Evolutionary conservation across 495 filamentous ascomycete genomes (phyloP).

Genomic region (Aspergillus sparsus): DNA sequence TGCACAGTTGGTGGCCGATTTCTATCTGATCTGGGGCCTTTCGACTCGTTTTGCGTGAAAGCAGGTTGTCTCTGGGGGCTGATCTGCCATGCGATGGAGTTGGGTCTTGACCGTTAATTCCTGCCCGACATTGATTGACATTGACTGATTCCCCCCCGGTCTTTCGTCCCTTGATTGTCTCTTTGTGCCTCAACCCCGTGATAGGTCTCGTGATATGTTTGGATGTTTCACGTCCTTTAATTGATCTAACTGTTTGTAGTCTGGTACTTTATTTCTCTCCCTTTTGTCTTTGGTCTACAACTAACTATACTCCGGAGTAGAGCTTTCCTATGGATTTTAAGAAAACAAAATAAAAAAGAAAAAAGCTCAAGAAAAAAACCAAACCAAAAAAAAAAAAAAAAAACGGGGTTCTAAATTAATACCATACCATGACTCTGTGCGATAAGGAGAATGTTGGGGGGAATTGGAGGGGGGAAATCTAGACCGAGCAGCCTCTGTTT

Average conservation of each 20-base stretch:
- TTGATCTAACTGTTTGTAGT: neutral
- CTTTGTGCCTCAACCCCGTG: neutral
- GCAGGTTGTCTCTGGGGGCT: too few species aligned
- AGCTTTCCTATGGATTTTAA: too few species aligned
- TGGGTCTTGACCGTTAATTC: too few species aligned
- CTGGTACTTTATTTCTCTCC: constrained; percentile 2
- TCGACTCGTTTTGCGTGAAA: neutral
- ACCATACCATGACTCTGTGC: neutral
- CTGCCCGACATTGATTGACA: too few species aligned
- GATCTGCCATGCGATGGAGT: too few species aligned
- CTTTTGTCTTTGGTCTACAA: neutral
- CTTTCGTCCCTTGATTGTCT: neutral
- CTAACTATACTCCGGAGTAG: too few species aligned
- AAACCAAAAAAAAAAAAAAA: too few species aligned
- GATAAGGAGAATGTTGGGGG: constrained; percentile 3
- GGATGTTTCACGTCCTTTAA: neutral
- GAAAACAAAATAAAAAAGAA: too few species aligned
- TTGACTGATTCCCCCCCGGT: too few species aligned
- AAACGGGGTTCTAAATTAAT: neutral
- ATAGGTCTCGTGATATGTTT: neutral
- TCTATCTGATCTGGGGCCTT: neutral
- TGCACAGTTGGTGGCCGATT: neutral
- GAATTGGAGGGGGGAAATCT: neutral
- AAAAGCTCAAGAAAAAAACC: too few species aligned
- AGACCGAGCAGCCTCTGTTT: neutral